These are phyloP conservation scores for Pythium brachiatum DNA, from an alignment of 352 stramenopile species.

Conservation along the genomic window DNA sequence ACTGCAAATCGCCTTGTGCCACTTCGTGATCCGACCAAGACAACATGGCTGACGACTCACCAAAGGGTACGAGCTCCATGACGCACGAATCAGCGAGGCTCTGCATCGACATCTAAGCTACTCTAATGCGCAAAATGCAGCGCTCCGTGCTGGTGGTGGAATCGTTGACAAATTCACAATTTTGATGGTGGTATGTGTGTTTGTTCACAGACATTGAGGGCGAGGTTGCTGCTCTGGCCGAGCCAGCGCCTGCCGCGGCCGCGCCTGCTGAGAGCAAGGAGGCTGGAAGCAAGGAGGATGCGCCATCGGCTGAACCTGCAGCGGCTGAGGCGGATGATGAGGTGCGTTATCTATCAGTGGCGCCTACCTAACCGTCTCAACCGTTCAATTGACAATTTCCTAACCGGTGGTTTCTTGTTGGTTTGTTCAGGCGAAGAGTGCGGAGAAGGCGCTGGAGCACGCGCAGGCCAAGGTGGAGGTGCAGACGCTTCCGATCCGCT, in stretches of 20 bases:
- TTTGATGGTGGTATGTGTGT: background rate
- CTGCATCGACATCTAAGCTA: background rate
- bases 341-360: no score
- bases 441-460: conserved; percentile 69
- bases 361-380: no score
- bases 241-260: conserved; percentile 10
- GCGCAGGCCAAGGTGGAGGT: conserved; percentile 90
- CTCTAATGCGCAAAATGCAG: background rate
- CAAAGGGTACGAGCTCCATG: conserved; percentile 31
- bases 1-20: background rate
- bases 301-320: conserved; percentile 9
- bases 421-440: conserved; percentile 43
- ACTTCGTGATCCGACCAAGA: conserved; percentile 23
- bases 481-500: conserved; percentile 93
- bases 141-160: background rate
- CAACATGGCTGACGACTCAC: conserved; percentile 59
- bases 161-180: background rate
- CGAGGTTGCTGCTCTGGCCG: conserved; percentile 21
- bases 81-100: background rate
- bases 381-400: no score
- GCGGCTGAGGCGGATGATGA: conserved; percentile 28
- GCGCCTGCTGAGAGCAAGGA: conserved; percentile 26
- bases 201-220: conserved; percentile 25
- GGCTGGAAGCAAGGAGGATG: conserved; percentile 30
- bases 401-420: no score